Evolutionary conservation across 2,329 filamentous ascomycete genomes (phyloP).

Genomic region (Zasmidium citrigriseum): DNA sequence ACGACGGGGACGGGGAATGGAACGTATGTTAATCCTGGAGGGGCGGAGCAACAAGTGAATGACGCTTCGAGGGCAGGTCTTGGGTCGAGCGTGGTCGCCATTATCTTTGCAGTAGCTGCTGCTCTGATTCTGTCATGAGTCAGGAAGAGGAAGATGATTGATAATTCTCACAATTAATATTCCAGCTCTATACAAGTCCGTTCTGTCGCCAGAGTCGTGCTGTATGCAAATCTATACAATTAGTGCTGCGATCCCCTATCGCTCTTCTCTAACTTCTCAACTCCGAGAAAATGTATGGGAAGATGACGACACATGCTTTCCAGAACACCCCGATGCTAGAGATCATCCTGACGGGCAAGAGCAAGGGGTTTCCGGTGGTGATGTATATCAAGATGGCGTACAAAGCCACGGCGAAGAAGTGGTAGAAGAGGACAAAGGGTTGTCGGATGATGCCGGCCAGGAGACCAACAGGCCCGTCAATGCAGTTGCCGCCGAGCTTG

Average conservation of each 20-base stretch:
- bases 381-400: conserved; percentile 76
- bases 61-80: neutral
- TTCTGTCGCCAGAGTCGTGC: neutral
- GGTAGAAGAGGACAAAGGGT: conserved; percentile 77
- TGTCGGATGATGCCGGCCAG: conserved; percentile 78
- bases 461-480: conserved; percentile 77
- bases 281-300: conserved; percentile 55
- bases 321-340: conserved; percentile 52
- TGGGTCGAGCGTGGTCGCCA: neutral
- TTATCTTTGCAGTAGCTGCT: neutral
- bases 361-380: conserved; percentile 45
- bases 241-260: neutral
- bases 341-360: conserved; percentile 40
- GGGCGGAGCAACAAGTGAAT: neutral
- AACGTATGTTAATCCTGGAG: neutral
- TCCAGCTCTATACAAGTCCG: neutral
- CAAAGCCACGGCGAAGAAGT: conserved; percentile 94
- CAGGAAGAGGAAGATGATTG: neutral
- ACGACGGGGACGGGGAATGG: neutral
- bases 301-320: conserved; percentile 49
- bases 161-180: neutral
- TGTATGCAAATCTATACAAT: neutral
- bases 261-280: conserved; percentile 22
- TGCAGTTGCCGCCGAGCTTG: conserved; percentile 67
- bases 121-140: neutral